Base-by-base conservation (phyloP, 257 asterid genomes). In the Coffea canephora region DNA sequence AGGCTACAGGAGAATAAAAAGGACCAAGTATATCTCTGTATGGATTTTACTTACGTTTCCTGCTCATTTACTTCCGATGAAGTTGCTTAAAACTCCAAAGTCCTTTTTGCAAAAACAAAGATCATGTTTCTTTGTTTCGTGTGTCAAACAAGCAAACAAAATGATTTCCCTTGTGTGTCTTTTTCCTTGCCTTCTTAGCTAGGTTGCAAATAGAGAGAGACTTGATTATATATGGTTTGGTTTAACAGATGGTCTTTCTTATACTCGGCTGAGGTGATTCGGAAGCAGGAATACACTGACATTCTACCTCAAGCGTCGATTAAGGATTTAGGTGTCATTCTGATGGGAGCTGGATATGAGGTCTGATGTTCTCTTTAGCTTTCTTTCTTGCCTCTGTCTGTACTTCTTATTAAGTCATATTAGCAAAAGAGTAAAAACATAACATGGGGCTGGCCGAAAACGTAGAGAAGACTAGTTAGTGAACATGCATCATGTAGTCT, bases 281-380 rank as follows among this genome's bases (percentile, higher is more conserved):
- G 89, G 57, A 91, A 87, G 88, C 95, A 88, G 85, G 96, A 92
- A 70, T 92, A 83, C 84, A 84, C 91, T 3, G 97, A 93, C 84
- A 77, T 88, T 69, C 85, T 92, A 77, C 89, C 97, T 16, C 88
- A 81, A 81, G 96, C 96, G 16, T 95, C 98, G 3, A 77, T 92
- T 77, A 87, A 86, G 55, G 97, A 95, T 91, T 79, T 90, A 79
- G 97, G 94, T 65, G 83, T 91, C 82, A 83, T 92, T 82, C 89
- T 88, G 80, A 89, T 87, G 94, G 97, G 92, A 61, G 85, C 91
- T 75, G 98, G 98, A 82, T 93, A 93, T 81, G 98, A 95, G 93
- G 99, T 95, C 85, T 81, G 11, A 64, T 52, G 50, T 66, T 64
- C 64, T 36, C 41, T 46, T 21, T 59, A 10, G 14, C 27, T 21